Evolutionary conservation across 2,329 filamentous ascomycete species (phyloP).

Genomic region (Phaeosphaeriaceae sp.): DNA sequence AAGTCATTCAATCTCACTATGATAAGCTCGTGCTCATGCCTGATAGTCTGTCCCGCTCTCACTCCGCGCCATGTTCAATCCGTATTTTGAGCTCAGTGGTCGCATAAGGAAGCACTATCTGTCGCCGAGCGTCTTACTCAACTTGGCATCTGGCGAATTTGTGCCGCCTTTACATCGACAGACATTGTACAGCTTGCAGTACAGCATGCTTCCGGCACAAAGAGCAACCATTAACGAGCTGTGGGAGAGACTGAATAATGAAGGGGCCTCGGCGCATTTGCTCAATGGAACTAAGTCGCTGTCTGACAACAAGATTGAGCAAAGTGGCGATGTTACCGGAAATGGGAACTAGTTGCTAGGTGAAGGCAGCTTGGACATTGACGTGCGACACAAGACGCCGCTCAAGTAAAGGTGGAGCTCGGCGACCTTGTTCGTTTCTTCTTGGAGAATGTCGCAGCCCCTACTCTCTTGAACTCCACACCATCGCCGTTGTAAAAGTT

Average conservation of each 20-base stretch:
- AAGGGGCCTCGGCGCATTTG: not conserved
- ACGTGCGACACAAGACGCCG: too few relatives aligned
- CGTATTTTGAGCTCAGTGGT: slow-evolving; percentile 93
- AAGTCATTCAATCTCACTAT: slow-evolving; percentile 3
- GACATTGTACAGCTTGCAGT: slow-evolving; percentile 94
- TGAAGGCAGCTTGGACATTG: too few relatives aligned
- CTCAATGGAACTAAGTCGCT: not conserved
- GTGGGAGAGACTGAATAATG: slow-evolving; percentile 65
- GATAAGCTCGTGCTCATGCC: not conserved
- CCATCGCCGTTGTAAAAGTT: too few relatives aligned
- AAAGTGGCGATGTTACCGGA: too few relatives aligned
- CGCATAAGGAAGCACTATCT: slow-evolving; percentile 96
- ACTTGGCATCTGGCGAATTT: slow-evolving; percentile 87
- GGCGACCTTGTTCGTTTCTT: too few relatives aligned
- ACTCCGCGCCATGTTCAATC: slow-evolving; percentile 93
- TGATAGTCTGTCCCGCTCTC: slow-evolving; percentile 77
- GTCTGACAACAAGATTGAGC: too few relatives aligned
- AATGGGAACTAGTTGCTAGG: too few relatives aligned
- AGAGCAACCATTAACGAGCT: slow-evolving; percentile 83
- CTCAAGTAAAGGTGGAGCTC: too few relatives aligned
- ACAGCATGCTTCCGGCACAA: slow-evolving; percentile 91
- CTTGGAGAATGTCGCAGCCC: too few relatives aligned
- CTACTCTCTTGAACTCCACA: too few relatives aligned
- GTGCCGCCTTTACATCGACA: slow-evolving; percentile 94
- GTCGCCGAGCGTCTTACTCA: slow-evolving; percentile 84